Evolutionary conservation across 2,329 filamentous ascomycete genomes (phyloP).

Genomic region (Fusarium brachygibbosum): DNA sequence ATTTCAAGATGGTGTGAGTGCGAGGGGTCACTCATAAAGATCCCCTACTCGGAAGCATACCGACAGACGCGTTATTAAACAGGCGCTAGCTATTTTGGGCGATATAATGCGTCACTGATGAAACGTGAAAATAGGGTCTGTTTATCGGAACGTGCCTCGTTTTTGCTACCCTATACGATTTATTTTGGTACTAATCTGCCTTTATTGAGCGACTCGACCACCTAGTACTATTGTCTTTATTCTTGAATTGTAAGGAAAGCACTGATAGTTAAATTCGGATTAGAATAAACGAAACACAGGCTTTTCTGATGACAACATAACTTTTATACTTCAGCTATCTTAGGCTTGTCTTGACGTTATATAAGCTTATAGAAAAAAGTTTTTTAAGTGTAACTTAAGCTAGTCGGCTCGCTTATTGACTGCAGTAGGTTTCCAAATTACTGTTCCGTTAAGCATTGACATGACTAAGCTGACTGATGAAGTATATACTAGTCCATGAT

Average conservation of each 20-base stretch:
- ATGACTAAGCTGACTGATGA: not conserved
- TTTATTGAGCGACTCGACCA: not conserved
- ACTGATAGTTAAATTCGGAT: not conserved
- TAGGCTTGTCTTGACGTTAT: no score
- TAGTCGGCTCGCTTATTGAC: not conserved
- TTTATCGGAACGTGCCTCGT: not conserved
- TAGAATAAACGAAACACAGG: not conserved
- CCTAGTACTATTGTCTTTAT: not conserved
- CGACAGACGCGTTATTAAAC: not conserved
- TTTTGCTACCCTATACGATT: constrained; percentile 1
- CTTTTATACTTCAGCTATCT: no score
- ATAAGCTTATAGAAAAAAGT: not conserved
- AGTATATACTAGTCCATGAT: not conserved
- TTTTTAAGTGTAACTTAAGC: not conserved
- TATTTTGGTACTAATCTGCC: not conserved
- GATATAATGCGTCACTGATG: not conserved
- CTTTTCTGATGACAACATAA: no score
- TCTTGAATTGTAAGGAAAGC: not conserved
- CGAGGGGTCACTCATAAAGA: no score
- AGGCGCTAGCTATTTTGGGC: constrained; percentile 1
- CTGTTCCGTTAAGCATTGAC: not conserved
- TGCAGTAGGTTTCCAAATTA: not conserved
- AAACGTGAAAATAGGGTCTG: no score
- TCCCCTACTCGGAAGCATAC: not conserved
- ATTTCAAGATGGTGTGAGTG: no score